Base-by-base conservation (phyloP, 352 stramenopile species). In the Blastocystis sp. region DNA sequence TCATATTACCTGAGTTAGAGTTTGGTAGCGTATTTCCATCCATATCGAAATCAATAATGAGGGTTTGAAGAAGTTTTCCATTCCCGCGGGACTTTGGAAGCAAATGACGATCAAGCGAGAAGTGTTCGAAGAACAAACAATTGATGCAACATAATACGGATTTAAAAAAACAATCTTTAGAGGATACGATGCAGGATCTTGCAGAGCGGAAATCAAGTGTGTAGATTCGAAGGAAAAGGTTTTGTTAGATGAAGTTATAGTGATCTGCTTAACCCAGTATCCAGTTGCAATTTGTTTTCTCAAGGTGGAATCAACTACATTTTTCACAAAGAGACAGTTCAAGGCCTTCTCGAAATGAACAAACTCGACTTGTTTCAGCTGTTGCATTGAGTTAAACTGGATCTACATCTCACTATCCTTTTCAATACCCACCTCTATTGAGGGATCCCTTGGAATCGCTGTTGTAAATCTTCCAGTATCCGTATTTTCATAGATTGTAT, bases 1-100 rank as follows among this genome's bases (percentile, higher is more conserved):
- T 33, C 37, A 66, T n/a, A 22, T 27, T 66, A 84, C 73, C 51
- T 30, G 73, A n/a, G 68, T 84, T 84, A 30, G 73, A 53, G 40
- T 84, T 68, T 27, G 73, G 73, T 15, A 84, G 4, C 11, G 44
- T n/a, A 6, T 42, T 78, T 30, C 22, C 37, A 53, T 51, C 57
- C 66, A 78, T 78, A 22, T 40, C 48, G 19, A 40, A 70, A 70
- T 70, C 37, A 78, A 58, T 42, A 78, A 78, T 54, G 57, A 37
- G 66, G 44, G 30, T 24, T 54, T 30, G 57, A 56, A 5, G 44
- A 78, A 62, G 56, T 53, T 0, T 11, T 22, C 0, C 3, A 48
- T 78, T 57, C 27, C 33, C 66, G 24, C 66, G 66, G 24, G 22
- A 78, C 24, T 78, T 13, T 11, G 24, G 6, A 27, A 56, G 27